These are phyloP conservation scores for Candida sithepensis DNA, from an alignment of 805 yeast genomes.

Conservation along the genomic window DNA sequence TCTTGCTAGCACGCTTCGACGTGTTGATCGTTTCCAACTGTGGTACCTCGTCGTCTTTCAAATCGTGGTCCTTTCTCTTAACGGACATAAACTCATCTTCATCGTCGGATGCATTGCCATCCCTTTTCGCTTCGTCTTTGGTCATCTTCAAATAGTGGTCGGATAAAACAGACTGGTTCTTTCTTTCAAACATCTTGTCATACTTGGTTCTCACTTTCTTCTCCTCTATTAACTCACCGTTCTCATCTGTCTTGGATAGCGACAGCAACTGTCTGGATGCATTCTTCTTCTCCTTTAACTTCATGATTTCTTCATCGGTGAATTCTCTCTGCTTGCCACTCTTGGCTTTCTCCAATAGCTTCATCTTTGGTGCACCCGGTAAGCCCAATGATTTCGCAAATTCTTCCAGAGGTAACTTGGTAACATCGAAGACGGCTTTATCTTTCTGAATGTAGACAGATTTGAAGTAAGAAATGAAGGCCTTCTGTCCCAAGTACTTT, in stretches of 20 bases:
- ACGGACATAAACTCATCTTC: slow-evolving; percentile 79
- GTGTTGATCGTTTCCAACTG: slow-evolving; percentile 54
- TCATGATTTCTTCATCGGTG: slow-evolving; percentile 34
- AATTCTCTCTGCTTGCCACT: slow-evolving; percentile 37
- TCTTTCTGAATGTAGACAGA: slow-evolving; percentile 85
- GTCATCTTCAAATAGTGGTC: slow-evolving; percentile 82
- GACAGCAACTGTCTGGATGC: slow-evolving; percentile 66
- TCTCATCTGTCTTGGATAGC: slow-evolving; percentile 54
- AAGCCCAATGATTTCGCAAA: slow-evolving; percentile 87
- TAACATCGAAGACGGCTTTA: slow-evolving; percentile 77
- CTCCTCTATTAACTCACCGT: slow-evolving; percentile 52
- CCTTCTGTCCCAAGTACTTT: slow-evolving; percentile 92
- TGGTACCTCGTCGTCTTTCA: slow-evolving; percentile 63
- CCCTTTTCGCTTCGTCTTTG: slow-evolving; percentile 19
- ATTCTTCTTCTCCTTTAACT: slow-evolving; percentile 72
- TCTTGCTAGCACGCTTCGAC: slow-evolving; percentile 81
- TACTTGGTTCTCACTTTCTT: slow-evolving; percentile 75
- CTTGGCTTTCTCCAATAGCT: slow-evolving; percentile 46
- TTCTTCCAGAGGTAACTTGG: slow-evolving; percentile 72
- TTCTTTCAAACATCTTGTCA: slow-evolving; percentile 93
- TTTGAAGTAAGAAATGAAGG: slow-evolving; percentile 86
- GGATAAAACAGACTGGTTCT: slow-evolving; percentile 87
- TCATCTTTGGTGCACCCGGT: slow-evolving; percentile 94
- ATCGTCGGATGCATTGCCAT: slow-evolving; percentile 41
- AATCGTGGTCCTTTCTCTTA: slow-evolving; percentile 71